Percentiles rank a stretch among this genome's conserved stretches.
Conservation (phyloP, 495 filamentous ascomycete genomes). For the Friedmanniomyces simplex region DNA sequence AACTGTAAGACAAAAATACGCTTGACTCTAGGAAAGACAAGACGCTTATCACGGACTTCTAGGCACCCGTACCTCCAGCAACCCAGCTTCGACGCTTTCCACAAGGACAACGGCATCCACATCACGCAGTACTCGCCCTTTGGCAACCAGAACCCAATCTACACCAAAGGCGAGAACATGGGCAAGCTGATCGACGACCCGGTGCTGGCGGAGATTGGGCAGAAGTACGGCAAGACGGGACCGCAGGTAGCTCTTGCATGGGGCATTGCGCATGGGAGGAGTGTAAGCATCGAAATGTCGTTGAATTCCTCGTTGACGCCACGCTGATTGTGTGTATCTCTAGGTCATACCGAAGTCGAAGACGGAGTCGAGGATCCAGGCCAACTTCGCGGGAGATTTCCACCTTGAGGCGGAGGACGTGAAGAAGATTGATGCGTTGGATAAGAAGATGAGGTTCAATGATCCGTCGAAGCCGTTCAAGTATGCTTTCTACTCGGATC, state of each 20-base stretch:
- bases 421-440: constrained; percentile 41
- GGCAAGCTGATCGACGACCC: constrained; percentile 53
- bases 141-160: constrained; percentile 60
- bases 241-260: constrained; percentile 55
- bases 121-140: constrained; percentile 59
- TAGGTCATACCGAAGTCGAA: constrained; percentile 56
- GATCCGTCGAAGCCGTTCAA: constrained; percentile 47
- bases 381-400: constrained; percentile 52
- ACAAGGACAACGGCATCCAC: constrained; percentile 46
- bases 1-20: neutral
- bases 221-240: constrained; percentile 50
- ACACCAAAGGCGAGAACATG: constrained; percentile 39
- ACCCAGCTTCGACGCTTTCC: constrained; percentile 44
- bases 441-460: constrained; percentile 53
- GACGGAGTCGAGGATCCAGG: constrained; percentile 39
- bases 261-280: constrained; percentile 55
- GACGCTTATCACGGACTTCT: constrained; percentile 31
- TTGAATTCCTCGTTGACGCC: neutral
- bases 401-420: constrained; percentile 44
- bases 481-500: constrained; percentile 46
- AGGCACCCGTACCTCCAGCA: constrained; percentile 55
- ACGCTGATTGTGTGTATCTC: neutral
- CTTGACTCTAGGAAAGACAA: neutral
- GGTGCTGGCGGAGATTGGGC: constrained; percentile 47
- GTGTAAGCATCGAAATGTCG: constrained; percentile 9